Evolutionary conservation across 2,329 filamentous ascomycete genomes (phyloP).

Genomic region (Fusarium sp.): DNA sequence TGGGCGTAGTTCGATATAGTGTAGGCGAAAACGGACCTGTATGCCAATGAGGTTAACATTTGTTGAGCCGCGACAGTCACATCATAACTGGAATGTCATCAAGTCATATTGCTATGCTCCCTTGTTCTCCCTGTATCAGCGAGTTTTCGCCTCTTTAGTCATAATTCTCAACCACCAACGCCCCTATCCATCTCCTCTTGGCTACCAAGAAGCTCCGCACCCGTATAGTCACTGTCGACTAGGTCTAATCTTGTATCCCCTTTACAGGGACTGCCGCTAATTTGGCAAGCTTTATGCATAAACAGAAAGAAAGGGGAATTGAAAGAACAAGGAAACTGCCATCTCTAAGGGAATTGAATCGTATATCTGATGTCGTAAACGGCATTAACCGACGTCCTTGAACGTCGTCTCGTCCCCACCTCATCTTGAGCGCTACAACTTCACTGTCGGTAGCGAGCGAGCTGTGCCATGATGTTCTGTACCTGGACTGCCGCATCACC

Average conservation of each 20-base stretch:
- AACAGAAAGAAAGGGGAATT: conserved; percentile 8
- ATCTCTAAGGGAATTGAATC: conserved; percentile 24
- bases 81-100: conserved; percentile 8
- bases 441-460: conserved; percentile 73
- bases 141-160: conserved; percentile 1
- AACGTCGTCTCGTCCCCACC: neutral
- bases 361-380: conserved; percentile 34
- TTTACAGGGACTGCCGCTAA: conserved; percentile 11
- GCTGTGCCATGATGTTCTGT: conserved; percentile 80
- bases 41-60: neutral
- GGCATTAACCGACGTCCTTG: conserved; percentile 12
- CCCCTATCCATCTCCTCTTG: conserved; percentile 21
- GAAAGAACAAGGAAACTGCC: conserved; percentile 13
- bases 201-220: conserved; percentile 7
- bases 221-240: conserved; percentile 11
- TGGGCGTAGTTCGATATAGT: neutral
- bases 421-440: neutral
- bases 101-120: conserved; percentile 30
- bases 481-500: conserved; percentile 65
- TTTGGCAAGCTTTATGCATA: conserved; percentile 18
- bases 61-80: neutral
- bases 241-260: conserved; percentile 19
- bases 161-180: conserved; percentile 31
- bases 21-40: neutral
- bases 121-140: neutral